Evolutionary conservation across 140 eudicot species (phyloP).

Genomic region (Oenanthe javanica): DNA sequence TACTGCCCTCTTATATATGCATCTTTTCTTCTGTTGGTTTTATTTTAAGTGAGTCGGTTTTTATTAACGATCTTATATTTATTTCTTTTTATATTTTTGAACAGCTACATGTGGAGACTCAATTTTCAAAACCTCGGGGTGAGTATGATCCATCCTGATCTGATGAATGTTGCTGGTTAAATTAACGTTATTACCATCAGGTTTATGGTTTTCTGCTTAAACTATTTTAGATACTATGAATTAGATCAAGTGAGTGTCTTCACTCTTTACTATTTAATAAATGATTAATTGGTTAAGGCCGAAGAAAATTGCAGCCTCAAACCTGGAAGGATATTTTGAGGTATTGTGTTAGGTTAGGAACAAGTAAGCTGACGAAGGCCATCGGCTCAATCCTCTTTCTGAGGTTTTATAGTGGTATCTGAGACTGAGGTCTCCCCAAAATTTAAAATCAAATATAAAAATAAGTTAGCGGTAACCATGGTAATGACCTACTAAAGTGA

Average conservation of each 20-base stretch:
- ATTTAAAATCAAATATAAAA: too few relatives aligned
- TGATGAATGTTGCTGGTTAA: neutral
- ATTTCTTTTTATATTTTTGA: neutral
- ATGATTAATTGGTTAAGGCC: neutral
- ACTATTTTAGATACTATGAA: neutral
- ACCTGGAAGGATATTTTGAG: neutral
- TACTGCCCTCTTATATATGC: neutral
- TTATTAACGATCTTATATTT: neutral
- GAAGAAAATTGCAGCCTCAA: neutral
- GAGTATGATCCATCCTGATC: slow-evolving; percentile 15
- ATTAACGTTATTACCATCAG: neutral
- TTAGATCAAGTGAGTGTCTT: neutral
- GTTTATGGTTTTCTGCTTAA: neutral
- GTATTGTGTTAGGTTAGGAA: neutral
- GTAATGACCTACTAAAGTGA: too few relatives aligned
- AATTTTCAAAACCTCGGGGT: slow-evolving; percentile 53
- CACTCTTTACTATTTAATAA: neutral
- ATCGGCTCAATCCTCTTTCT: neutral
- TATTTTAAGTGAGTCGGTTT: neutral
- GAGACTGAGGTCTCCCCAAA: neutral
- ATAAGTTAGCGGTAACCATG: too few relatives aligned
- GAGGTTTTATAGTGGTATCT: neutral
- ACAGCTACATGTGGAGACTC: slow-evolving; percentile 37
- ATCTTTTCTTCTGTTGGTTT: neutral
- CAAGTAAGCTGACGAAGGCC: neutral